Base-by-base conservation (phyloP, 768 basidiomycete species). In the Leucocoprinus birnbaumii region DNA sequence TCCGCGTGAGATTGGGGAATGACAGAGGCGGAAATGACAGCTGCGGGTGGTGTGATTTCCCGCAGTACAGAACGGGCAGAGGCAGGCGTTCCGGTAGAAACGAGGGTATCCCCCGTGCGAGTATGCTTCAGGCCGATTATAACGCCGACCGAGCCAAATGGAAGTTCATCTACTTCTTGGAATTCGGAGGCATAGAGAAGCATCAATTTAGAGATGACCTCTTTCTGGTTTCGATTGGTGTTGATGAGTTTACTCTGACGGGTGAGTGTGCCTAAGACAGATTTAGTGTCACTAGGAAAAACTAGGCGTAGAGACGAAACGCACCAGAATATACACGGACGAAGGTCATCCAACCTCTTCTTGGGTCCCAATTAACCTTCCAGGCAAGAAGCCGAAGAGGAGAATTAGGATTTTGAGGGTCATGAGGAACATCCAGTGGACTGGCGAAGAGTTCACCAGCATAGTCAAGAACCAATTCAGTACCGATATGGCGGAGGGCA, bases 331-430 rank as follows among this genome's bases (percentile, higher is more conserved):
- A 94, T 18, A 94, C 82, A 22, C 92, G 78, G 37, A 94, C 86
- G 65, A 92, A 94, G 1, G 92, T 94, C 91, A 94, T 92, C 92
- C 92, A 94, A 21, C 92, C 92, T 53, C 72, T 69, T 61, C 79
- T 81, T 55, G 84, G 84, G 63, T 94, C 91, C 91, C 91, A 93
- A 26, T 74, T 77, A 19, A 94, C 92, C 65, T 94, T 94, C 92
- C 93, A 94, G 2, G 89, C 92, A 24, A 94, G 73, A 59, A 86
- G 67, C 34, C 80, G 83, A 21, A 89, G 63, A 1, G 84, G 82
- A 0, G 77, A 65, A 51, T 80, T 80, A 21, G 68, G 61, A 16
- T 63, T 65, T 59, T 81, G 80, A 13, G 61, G 61, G 41, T 77
- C 74, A 49, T 79, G 74, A 25, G 68, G 65, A 9, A 89, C 76